Evolutionary conservation across 371 early-diverging fungal genomes (phyloP), one percentile per base, ranked within the genome.

Genomic region (Zopfochytrium polystomum): DNA sequence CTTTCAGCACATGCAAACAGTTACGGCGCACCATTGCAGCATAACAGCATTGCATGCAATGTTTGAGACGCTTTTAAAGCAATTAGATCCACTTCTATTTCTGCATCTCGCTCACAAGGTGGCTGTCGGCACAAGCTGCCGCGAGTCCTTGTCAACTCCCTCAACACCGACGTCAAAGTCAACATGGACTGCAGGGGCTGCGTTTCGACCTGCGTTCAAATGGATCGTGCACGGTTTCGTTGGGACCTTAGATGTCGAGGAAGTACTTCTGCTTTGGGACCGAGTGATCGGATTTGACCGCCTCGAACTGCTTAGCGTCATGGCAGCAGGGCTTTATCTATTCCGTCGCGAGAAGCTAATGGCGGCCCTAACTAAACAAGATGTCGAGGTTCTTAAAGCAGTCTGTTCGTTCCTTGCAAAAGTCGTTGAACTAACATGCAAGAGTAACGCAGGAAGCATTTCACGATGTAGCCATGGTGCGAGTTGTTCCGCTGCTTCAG

Each of bases 231-330:
- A 56, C 54, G 73, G 62, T 2, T 79, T 79, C 52, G 67, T 79
- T 3, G 77, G 77, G 0, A 62, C 75, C 4, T 57, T 79, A 33
- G 76, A 76, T n/a, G 59, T 66, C 22, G 77, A 74, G 34, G 76
- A 79, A 57, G 71, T 75, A 1, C 51, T 79, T 26, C 50, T 70
- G 26, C 43, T 79, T n/a, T 79, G 79, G 79, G 79, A 79, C 47
- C 65, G 79, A 22, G 61, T 79, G 18, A 25, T 79, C 26, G 79
- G 67, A 0, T 79, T 55, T 62, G 75, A 69, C 23, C 30, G 38
- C 26, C 33, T 66, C 38, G 69, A 64, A 46, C 15, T 77, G n/a
- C 52, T 77, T 11, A 48, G 66, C 6, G 62, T 73, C 4, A 67
- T 71, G 18, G 76, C 76, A 2, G 74, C 62, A 1, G 64, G 71